Evolutionary conservation across 2,329 filamentous ascomycete species (phyloP).

Genomic region (Epichloe typhina): DNA sequence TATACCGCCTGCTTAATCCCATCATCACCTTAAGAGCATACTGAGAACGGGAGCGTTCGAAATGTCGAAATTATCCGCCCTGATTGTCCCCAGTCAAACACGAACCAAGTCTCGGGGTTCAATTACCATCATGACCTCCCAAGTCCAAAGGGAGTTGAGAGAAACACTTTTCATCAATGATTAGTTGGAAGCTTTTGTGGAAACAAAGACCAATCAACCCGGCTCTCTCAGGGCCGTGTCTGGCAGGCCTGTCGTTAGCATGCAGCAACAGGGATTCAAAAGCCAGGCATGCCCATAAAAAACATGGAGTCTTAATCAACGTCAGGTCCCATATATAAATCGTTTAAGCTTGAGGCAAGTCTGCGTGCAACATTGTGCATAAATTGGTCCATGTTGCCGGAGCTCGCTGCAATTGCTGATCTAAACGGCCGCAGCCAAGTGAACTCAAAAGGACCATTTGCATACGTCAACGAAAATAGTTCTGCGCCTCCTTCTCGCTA

Average conservation of each 20-base stretch:
- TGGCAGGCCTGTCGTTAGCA: background rate
- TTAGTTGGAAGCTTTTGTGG: too few species aligned
- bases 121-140: too few species aligned
- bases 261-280: background rate
- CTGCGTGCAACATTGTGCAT: background rate
- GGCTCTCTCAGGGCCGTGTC: background rate
- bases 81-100: too few species aligned
- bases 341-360: background rate
- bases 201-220: too few species aligned
- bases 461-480: background rate
- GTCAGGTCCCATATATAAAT: background rate
- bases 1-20: too few species aligned
- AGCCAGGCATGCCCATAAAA: background rate
- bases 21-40: too few species aligned
- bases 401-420: background rate
- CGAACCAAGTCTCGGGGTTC: too few species aligned
- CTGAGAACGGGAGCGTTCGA: too few species aligned
- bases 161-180: background rate
- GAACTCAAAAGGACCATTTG: background rate
- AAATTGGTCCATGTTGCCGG: too few species aligned
- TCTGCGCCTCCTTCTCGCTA: slow-evolving; percentile 3
- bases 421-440: background rate
- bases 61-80: too few species aligned
- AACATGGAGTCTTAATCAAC: background rate
- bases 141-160: background rate